phyloP scores from a whole-genome alignment of 1,284 basidiomycete species.

The Apiotrichum akiyoshidainum region DNA sequence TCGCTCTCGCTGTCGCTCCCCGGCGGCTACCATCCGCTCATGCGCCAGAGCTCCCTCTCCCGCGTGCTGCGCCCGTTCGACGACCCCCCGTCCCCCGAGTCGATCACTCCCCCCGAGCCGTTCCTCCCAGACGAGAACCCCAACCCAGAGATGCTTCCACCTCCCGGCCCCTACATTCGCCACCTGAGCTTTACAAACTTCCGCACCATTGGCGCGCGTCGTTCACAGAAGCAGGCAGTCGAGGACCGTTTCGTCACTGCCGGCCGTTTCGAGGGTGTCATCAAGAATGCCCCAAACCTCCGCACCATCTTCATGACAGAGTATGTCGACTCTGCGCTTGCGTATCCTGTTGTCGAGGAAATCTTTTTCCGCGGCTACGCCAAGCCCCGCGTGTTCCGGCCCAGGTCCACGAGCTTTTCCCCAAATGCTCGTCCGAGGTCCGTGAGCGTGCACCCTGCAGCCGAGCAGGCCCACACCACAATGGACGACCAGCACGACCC shows the following conservation, averaged over 20 bases:
- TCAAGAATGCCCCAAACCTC: slow-evolving; percentile 85
- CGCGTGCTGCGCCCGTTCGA: slow-evolving; percentile 3
- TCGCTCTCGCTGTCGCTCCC: slow-evolving; percentile 24
- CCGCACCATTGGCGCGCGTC: slow-evolving; percentile 87
- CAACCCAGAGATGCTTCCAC: slow-evolving; percentile 43
- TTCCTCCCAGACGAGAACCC: slow-evolving; percentile 15
- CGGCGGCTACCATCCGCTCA: slow-evolving; percentile 11
- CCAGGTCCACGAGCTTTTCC: slow-evolving; percentile 18
- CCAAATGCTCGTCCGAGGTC: slow-evolving; percentile 27
- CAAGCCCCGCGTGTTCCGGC: slow-evolving; percentile 32
- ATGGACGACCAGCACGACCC: slow-evolving; percentile 28
- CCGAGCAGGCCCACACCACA: slow-evolving; percentile 15
- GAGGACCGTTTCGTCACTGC: slow-evolving; percentile 89
- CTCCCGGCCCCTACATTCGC: slow-evolving; percentile 52
- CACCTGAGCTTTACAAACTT: slow-evolving; percentile 90
- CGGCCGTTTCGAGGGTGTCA: slow-evolving; percentile 71
- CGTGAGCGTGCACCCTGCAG: slow-evolving; percentile 5
- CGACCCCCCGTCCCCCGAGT: slow-evolving; percentile 11
- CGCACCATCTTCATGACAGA: slow-evolving; percentile 84
- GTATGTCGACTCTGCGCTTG: slow-evolving; percentile 89
- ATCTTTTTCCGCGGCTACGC: slow-evolving; percentile 71
- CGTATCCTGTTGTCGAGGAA: slow-evolving; percentile 74
- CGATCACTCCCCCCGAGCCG: not conserved
- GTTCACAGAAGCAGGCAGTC: slow-evolving; percentile 84
- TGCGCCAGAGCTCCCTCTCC: slow-evolving; percentile 17